Evolutionary conservation across 768 basidiomycete species (phyloP).

Genomic region (Termitomyces sp.): DNA sequence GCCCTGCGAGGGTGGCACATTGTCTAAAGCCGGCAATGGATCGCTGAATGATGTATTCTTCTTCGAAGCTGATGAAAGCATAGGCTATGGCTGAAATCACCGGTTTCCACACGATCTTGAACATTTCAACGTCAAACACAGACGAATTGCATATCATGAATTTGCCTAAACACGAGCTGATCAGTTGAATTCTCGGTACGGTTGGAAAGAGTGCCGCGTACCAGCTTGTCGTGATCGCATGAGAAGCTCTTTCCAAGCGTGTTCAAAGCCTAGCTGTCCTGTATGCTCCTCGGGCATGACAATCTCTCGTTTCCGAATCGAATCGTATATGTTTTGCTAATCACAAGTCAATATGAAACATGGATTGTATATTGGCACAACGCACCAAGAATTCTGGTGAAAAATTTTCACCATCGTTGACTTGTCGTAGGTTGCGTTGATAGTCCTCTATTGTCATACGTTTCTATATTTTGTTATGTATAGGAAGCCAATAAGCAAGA

Average conservation of each 20-base stretch:
- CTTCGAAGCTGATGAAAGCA: slow-evolving; percentile 94
- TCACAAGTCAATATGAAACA: not conserved
- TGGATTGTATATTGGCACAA: not conserved
- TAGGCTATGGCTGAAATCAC: slow-evolving; percentile 92
- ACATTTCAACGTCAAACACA: slow-evolving; percentile 89
- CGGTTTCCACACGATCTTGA: slow-evolving; percentile 89
- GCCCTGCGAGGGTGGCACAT: slow-evolving; percentile 89
- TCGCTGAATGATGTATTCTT: slow-evolving; percentile 94
- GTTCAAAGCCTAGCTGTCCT: slow-evolving; percentile 95
- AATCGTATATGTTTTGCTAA: slow-evolving; percentile 89
- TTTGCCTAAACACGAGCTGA: slow-evolving; percentile 40
- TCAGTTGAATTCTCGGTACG: not conserved
- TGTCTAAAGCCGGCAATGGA: slow-evolving; percentile 96
- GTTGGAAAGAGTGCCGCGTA: slow-evolving; percentile 24
- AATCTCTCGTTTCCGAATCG: slow-evolving; percentile 91
- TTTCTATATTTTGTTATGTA: slow-evolving; percentile 52
- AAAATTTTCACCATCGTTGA: slow-evolving; percentile 85
- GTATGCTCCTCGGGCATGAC: slow-evolving; percentile 98
- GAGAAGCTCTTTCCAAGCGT: slow-evolving; percentile 97
- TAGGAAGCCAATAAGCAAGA: not conserved
- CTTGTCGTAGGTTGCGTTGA: slow-evolving; percentile 85
- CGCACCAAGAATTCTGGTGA: slow-evolving; percentile 80
- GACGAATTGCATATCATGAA: slow-evolving; percentile 77
- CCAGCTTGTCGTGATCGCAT: slow-evolving; percentile 78
- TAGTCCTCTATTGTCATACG: slow-evolving; percentile 97